phyloP scores from a whole-genome alignment of 129 eudicot species.

The Logfia minima region DNA sequence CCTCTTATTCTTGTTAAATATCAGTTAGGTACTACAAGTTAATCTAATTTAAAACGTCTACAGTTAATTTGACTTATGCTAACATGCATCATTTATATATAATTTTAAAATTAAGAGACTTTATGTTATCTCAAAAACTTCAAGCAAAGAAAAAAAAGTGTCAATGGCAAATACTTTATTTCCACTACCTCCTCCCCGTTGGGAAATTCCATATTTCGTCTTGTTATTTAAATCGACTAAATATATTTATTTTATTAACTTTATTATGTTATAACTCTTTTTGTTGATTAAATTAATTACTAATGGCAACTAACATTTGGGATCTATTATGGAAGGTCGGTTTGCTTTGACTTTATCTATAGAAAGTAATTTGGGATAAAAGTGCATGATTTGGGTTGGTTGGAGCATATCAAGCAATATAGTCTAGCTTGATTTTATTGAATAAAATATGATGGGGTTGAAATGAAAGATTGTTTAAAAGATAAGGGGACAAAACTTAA shows the following conservation, averaged over 20 bases:
- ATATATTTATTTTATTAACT: too few species aligned
- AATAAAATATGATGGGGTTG: background rate
- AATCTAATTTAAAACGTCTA: too few species aligned
- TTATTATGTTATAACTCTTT: background rate
- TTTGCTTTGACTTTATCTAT: background rate
- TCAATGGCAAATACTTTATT: too few species aligned
- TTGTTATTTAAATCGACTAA: background rate
- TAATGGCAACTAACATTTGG: background rate
- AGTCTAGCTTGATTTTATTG: conserved; percentile 17
- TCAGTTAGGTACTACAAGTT: background rate
- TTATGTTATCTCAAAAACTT: too few species aligned
- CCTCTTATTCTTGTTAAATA: background rate
- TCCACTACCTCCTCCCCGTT: background rate
- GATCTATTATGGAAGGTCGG: conserved; percentile 17
- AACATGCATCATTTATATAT: too few species aligned
- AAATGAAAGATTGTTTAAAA: background rate
- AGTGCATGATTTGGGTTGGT: conserved; percentile 33
- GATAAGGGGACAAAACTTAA: conserved; percentile 6
- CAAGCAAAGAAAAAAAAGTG: too few species aligned
- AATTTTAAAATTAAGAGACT: too few species aligned
- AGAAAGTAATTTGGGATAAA: conserved; percentile 1
- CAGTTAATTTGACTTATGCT: too few species aligned
- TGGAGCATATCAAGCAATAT: conserved; percentile 23
- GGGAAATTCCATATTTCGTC: background rate
- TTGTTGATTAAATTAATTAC: background rate